phyloP scores from a whole-genome alignment of 2,329 filamentous ascomycete genomes.

The Lachnellula arida region DNA sequence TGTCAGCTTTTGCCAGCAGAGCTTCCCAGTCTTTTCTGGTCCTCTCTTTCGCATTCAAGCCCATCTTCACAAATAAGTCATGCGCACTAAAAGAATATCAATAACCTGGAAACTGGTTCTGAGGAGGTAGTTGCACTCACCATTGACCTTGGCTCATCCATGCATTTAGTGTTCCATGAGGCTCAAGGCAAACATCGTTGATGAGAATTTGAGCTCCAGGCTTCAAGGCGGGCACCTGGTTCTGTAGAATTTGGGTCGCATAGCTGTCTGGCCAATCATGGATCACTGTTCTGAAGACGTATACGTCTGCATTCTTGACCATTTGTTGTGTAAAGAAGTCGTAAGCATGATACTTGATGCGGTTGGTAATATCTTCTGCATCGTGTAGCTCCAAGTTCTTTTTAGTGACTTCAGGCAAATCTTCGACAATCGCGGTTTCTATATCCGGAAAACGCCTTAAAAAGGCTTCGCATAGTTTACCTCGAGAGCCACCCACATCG shows the following conservation, averaged over 20 bases:
- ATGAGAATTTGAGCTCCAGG: constrained; percentile 34
- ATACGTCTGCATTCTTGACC: constrained; percentile 38
- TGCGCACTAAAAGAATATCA: background rate
- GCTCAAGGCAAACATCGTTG: background rate
- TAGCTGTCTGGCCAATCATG: constrained; percentile 44
- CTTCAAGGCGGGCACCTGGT: constrained; percentile 37
- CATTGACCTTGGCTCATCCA: background rate
- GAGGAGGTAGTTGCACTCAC: background rate
- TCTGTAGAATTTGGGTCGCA: constrained; percentile 32
- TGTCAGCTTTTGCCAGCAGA: background rate
- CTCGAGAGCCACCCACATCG: background rate
- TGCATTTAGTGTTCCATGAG: background rate
- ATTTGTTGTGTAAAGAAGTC: constrained; percentile 41
- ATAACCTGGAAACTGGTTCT: background rate
- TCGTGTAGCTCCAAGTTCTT: background rate
- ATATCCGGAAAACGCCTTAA: background rate
- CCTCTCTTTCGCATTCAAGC: background rate
- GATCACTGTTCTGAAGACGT: constrained; percentile 42
- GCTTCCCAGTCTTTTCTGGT: background rate
- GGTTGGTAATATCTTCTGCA: background rate
- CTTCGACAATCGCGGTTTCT: background rate
- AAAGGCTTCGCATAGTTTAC: background rate
- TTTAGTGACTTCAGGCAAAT: background rate
- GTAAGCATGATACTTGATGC: constrained; percentile 20
- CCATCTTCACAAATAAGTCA: background rate